Percentiles rank a stretch among this genome's conserved stretches.
phyloP scores from a whole-genome alignment of 768 basidiomycete species.

The Rhodocollybia butyracea region DNA sequence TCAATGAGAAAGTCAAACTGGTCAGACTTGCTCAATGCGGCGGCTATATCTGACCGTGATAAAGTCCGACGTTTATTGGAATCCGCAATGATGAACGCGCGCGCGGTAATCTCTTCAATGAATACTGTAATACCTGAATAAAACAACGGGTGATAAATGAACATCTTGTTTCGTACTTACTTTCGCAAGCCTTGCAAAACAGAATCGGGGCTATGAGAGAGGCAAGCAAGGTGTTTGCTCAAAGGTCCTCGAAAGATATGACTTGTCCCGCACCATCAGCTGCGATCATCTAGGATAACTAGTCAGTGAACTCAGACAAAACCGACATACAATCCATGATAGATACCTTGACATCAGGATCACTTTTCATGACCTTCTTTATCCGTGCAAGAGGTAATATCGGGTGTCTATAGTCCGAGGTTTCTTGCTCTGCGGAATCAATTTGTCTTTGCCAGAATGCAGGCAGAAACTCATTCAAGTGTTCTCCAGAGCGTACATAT shows the following conservation, averaged over 20 bases:
- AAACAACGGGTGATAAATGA: neutral
- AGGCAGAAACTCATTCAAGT: slow-evolving; percentile 80
- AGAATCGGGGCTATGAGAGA: slow-evolving; percentile 73
- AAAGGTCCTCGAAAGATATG: neutral
- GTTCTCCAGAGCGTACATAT: slow-evolving; percentile 80
- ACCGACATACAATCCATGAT: no score
- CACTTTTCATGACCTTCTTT: slow-evolving; percentile 99
- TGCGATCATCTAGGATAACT: slow-evolving; percentile 81
- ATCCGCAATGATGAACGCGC: slow-evolving; percentile 94
- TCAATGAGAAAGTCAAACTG: slow-evolving; percentile 98
- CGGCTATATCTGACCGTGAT: slow-evolving; percentile 89
- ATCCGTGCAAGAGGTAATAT: slow-evolving; percentile 91
- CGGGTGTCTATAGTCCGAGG: slow-evolving; percentile 83
- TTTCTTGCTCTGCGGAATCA: slow-evolving; percentile 83
- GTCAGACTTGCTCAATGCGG: slow-evolving; percentile 88
- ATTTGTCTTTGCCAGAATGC: slow-evolving; percentile 91
- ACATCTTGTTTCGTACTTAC: slow-evolving; percentile 44
- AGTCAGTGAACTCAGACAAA: no score
- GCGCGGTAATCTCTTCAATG: slow-evolving; percentile 93
- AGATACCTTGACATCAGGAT: slow-evolving; percentile 97
- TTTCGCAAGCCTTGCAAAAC: slow-evolving; percentile 98
- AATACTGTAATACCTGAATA: slow-evolving; percentile 58
- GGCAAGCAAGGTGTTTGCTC: neutral
- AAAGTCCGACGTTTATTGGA: slow-evolving; percentile 95
- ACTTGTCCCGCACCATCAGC: slow-evolving; percentile 68